Conservation (phyloP, 805 yeast species). For the Saccharomycopsis oosterbeekiorum region DNA sequence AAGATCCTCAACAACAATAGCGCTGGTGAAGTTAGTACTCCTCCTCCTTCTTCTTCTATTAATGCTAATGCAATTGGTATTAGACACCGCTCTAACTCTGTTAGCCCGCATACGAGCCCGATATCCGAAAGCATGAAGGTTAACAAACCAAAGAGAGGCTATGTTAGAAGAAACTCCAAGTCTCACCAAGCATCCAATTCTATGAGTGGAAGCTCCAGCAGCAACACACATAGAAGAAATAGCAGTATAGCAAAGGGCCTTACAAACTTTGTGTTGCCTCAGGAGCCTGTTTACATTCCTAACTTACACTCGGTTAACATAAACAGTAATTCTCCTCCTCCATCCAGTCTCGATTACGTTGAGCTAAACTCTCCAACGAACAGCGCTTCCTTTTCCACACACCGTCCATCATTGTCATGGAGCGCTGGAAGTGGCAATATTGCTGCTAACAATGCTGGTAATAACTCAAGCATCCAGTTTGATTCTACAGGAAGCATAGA, state of each 20-base stretch:
- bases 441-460: neutral
- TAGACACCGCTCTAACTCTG: neutral
- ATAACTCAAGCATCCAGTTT: neutral
- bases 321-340: neutral
- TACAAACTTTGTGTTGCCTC: neutral
- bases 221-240: neutral
- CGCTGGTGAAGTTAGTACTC: neutral
- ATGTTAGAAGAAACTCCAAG: neutral
- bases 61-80: neutral
- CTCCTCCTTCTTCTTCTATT: neutral
- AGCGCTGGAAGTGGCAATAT: neutral
- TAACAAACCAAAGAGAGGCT: neutral
- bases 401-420: neutral
- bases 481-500: neutral
- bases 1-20: neutral
- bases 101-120: neutral
- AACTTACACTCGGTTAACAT: neutral
- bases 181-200: neutral
- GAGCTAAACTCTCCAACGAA: neutral
- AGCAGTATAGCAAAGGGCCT: neutral
- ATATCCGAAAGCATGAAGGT: neutral
- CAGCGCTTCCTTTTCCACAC: neutral
- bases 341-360: neutral
- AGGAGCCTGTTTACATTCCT: neutral
- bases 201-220: neutral